A percentile compares a stretch with the other conserved stretches of the same genome.
These are phyloP conservation scores for Syncephalastrum monosporum DNA, from an alignment of 371 early-diverging fungal genomes.

Conservation along the genomic window DNA sequence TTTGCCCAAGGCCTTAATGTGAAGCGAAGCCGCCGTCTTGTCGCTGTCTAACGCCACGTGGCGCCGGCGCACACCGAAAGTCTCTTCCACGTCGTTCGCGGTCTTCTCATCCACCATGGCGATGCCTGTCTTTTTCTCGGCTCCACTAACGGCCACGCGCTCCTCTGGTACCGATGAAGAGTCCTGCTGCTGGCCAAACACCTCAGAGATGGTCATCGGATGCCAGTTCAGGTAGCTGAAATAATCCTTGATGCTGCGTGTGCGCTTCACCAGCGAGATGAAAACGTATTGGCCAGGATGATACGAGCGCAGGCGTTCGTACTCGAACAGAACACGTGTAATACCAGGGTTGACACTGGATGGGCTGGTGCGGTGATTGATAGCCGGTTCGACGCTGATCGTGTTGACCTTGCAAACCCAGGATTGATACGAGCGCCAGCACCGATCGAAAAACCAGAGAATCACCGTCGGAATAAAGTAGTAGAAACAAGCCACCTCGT, in stretches of 20 bases:
- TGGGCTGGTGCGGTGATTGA: slow-evolving; percentile 8
- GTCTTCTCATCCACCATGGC: neutral
- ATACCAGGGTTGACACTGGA: slow-evolving; percentile 19
- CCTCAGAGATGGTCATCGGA: slow-evolving; percentile 46
- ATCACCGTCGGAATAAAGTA: slow-evolving; percentile 41
- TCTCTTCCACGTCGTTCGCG: no score
- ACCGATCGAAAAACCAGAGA: slow-evolving; percentile 43
- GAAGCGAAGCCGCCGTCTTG: slow-evolving; percentile 30
- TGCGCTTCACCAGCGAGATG: slow-evolving; percentile 24
- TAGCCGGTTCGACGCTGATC: slow-evolving; percentile 24
- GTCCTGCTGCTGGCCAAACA: slow-evolving; percentile 17
- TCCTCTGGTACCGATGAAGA: no score
- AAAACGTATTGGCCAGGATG: slow-evolving; percentile 50
- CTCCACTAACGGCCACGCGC: no score
- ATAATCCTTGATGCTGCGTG: slow-evolving; percentile 3
- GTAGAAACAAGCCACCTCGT: slow-evolving; percentile 37
- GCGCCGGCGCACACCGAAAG: no score
- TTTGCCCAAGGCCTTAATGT: slow-evolving; percentile 44
- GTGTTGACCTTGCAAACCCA: slow-evolving; percentile 20
- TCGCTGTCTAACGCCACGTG: neutral
- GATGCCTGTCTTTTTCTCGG: neutral
- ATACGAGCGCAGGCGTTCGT: slow-evolving; percentile 19
- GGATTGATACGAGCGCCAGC: slow-evolving; percentile 39
- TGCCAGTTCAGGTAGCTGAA: slow-evolving; percentile 42
- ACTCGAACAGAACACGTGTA: slow-evolving; percentile 38